Evolutionary conservation across 2,329 filamentous ascomycete genomes (phyloP).

Genomic region (Monosporascus sp.): DNA sequence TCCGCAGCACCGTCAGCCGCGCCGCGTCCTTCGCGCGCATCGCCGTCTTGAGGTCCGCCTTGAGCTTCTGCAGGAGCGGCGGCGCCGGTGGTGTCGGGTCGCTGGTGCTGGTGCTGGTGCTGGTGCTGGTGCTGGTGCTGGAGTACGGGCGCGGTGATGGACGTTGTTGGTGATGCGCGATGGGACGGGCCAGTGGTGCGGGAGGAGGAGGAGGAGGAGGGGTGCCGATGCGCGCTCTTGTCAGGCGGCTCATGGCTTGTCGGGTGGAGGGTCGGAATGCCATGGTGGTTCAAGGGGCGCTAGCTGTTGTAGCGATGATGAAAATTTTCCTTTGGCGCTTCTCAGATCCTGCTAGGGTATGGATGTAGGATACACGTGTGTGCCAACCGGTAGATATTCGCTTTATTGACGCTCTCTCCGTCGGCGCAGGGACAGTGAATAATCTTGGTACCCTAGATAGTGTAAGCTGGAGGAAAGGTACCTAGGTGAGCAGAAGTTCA

Average conservation of each 20-base stretch:
- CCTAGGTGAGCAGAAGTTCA: neutral
- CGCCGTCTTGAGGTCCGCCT: slow-evolving; percentile 57
- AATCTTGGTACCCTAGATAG: too few relatives aligned
- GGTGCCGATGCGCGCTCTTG: slow-evolving; percentile 12
- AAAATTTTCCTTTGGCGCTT: neutral
- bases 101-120: slow-evolving; percentile 18
- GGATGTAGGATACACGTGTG: neutral
- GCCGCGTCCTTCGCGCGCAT: slow-evolving; percentile 61
- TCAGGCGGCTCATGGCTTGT: slow-evolving; percentile 15
- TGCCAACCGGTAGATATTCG: too few relatives aligned
- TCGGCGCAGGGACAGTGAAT: too few relatives aligned
- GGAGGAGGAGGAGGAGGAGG: slow-evolving; percentile 1
- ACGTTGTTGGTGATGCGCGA: slow-evolving; percentile 8
- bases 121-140: slow-evolving; percentile 15
- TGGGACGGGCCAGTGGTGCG: slow-evolving; percentile 3
- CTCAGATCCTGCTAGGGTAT: neutral
- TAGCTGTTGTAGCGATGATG: neutral
- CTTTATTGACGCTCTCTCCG: too few relatives aligned
- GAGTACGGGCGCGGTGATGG: slow-evolving; percentile 1
- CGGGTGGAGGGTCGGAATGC: slow-evolving; percentile 18
- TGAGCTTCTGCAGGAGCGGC: slow-evolving; percentile 48
- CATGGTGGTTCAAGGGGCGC: slow-evolving; percentile 11
- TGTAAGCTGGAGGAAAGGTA: too few relatives aligned
- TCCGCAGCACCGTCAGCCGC: slow-evolving; percentile 63
- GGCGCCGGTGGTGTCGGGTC: slow-evolving; percentile 31